Percentiles rank a stretch among this genome's conserved stretches.
These are phyloP conservation scores for Cercospora brassicicola DNA, from an alignment of 2,329 filamentous ascomycete species.

Conservation along the genomic window DNA sequence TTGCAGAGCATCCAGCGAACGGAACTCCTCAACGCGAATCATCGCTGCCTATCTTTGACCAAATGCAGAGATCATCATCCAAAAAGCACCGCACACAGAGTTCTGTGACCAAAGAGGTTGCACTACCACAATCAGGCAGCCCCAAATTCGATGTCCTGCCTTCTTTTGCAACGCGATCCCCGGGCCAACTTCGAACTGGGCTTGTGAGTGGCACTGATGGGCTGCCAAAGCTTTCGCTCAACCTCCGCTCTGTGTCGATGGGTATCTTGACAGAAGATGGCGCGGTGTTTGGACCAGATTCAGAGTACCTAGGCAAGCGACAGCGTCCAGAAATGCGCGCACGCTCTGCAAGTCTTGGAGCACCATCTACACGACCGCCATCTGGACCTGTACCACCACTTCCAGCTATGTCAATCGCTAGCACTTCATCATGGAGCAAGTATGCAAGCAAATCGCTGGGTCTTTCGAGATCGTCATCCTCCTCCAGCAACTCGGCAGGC, in stretches of 20 bases:
- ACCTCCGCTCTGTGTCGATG: conserved; percentile 33
- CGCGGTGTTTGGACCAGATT: conserved; percentile 19
- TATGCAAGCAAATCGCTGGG: conserved; percentile 10
- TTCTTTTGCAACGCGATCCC: conserved; percentile 34
- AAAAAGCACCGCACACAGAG: background rate
- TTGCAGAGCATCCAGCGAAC: conserved; percentile 41
- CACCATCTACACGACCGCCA: conserved; percentile 42
- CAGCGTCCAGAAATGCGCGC: conserved; percentile 29
- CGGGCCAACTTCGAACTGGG: conserved; percentile 28
- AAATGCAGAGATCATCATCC: conserved; percentile 1
- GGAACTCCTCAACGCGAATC: conserved; percentile 28
- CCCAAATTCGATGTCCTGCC: conserved; percentile 32
- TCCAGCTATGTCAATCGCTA: conserved; percentile 37
- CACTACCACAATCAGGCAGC: conserved; percentile 24
- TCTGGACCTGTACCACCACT: conserved; percentile 47
- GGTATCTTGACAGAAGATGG: conserved; percentile 29
- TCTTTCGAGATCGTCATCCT: conserved; percentile 43
- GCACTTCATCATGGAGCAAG: background rate
- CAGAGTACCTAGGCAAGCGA: conserved; percentile 15
- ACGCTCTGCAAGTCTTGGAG: conserved; percentile 40
- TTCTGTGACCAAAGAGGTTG: background rate
- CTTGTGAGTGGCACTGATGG: conserved; percentile 25
- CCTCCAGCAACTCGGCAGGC: conserved; percentile 44
- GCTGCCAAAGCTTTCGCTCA: conserved; percentile 11
- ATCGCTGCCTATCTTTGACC: conserved; percentile 8